Conservation (phyloP, 306 rosid species). For the Benincasa hispida region DNA sequence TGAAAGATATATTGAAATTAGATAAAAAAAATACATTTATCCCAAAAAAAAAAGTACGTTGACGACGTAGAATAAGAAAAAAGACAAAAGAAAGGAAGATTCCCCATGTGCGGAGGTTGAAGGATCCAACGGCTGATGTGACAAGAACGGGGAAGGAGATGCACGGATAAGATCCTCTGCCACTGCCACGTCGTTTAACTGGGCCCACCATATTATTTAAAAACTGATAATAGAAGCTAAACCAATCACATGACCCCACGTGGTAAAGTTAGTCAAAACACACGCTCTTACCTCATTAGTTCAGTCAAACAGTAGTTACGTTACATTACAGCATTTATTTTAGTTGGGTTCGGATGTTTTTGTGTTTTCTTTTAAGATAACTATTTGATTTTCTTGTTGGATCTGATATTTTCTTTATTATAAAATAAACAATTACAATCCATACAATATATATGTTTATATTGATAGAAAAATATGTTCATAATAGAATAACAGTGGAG, state of each 20-base stretch:
- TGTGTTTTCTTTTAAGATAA: not conserved
- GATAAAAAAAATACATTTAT: no score
- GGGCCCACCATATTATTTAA: not conserved
- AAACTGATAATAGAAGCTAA: not conserved
- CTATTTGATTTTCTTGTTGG: not conserved
- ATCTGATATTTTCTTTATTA: not conserved
- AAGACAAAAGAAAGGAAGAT: not conserved
- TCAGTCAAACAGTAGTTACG: not conserved
- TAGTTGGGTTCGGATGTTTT: not conserved
- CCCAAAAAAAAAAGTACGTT: not conserved
- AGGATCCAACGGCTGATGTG: slow-evolving; percentile 10
- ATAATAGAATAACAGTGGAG: no score
- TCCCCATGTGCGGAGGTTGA: slow-evolving; percentile 10
- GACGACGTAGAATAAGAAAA: not conserved
- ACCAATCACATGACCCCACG: slow-evolving; percentile 1
- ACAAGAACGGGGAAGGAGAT: not conserved
- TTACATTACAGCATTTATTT: not conserved
- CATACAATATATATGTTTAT: no score
- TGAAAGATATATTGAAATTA: no score
- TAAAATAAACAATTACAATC: no score
- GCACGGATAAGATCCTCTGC: slow-evolving; percentile 5
- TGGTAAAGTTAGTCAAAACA: not conserved
- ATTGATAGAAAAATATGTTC: no score
- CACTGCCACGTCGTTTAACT: slow-evolving; percentile 1
- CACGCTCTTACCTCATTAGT: not conserved